phyloP scores from a whole-genome alignment of 1,284 basidiomycete species.

The Sanghuangporus sanghuang region DNA sequence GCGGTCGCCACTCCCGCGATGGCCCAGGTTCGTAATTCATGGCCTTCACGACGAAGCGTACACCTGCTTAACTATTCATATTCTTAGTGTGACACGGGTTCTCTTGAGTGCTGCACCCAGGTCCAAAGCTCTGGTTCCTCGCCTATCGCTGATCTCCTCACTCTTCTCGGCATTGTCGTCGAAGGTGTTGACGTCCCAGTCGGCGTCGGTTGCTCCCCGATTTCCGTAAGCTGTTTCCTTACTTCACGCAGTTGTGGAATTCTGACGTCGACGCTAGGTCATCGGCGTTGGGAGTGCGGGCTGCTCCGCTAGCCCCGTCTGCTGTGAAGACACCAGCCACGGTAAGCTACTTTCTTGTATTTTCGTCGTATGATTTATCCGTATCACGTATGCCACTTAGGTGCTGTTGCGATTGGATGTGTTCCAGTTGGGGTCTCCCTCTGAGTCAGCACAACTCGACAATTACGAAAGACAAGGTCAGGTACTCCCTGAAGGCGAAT shows the following conservation, averaged over 20 bases:
- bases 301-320: constrained; percentile 10
- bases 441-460: neutral
- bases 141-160: neutral
- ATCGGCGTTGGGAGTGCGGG: constrained; percentile 1
- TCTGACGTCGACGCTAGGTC: neutral
- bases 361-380: neutral
- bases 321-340: constrained; percentile 16
- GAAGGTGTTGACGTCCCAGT: constrained; percentile 6
- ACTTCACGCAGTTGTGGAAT: neutral
- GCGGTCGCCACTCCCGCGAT: constrained; percentile 15
- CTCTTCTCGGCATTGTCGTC: constrained; percentile 6
- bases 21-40: neutral
- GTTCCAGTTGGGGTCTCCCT: constrained; percentile 9
- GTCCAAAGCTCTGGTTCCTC: neutral
- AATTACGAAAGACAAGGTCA: neutral
- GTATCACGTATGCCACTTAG: neutral
- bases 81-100: constrained; percentile 11
- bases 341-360: neutral
- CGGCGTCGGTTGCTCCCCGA: constrained; percentile 14
- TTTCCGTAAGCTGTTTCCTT: constrained; percentile 7
- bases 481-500: neutral
- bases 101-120: constrained; percentile 14
- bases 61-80: neutral
- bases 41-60: neutral
- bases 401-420: constrained; percentile 14